Evolutionary conservation across 2,329 filamentous ascomycete species (phyloP).

Genomic region (Ceratocystis colombiana): DNA sequence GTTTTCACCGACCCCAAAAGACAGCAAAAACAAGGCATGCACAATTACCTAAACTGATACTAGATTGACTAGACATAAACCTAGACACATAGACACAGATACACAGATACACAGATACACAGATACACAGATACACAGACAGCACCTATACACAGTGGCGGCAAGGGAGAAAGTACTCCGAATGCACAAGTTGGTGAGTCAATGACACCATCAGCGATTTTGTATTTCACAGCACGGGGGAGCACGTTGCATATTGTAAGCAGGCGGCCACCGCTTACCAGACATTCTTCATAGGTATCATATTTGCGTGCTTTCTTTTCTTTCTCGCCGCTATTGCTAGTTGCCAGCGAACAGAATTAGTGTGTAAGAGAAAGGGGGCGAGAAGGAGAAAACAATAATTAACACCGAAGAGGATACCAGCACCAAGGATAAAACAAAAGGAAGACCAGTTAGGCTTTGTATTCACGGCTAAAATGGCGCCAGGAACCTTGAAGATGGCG

Average conservation of each 20-base stretch:
- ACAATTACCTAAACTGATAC: no score
- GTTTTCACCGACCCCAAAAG: not conserved
- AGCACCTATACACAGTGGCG: not conserved
- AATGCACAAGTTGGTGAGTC: not conserved
- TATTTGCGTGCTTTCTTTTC: not conserved
- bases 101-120: not conserved
- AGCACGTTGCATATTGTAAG: no score
- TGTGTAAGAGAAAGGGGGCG: not conserved
- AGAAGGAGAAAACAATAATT: not conserved
- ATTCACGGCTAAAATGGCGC: conserved; percentile 8
- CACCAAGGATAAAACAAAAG: not conserved
- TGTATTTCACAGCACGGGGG: not conserved
- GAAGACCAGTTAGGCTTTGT: not conserved
- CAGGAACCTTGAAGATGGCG: not conserved
- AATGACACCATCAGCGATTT: not conserved
- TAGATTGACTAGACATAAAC: not conserved
- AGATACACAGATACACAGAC: not conserved
- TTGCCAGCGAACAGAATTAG: not conserved
- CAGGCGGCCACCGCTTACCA: not conserved
- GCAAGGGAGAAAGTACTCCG: not conserved
- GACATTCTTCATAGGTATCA: not conserved
- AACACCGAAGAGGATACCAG: not conserved
- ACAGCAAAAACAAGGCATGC: not conserved
- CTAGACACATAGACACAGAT: not conserved
- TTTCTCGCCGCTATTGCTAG: not conserved